Evolutionary conservation across 345 rosid species (phyloP), one percentile per base, ranked within the genome.

Genomic region (Eucalyptus guilfoylei): DNA sequence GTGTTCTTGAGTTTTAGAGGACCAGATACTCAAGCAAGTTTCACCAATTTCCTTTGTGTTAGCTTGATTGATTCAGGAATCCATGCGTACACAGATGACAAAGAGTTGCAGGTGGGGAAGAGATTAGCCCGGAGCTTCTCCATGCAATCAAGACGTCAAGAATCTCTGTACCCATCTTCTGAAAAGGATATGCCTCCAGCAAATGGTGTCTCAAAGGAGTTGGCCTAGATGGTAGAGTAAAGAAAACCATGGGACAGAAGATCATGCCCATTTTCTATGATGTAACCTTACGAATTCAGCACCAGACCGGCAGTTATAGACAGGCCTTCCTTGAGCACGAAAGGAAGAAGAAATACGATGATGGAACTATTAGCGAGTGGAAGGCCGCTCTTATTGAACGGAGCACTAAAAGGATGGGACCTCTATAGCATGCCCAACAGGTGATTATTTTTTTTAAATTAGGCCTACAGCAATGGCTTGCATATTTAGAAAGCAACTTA

Each of bases 51-150:
- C 58, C 26, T 52, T 52, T 52, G 21, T 19, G 2, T 3, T 9
- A 52, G 58, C 58, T 4, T 52, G 58, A 52, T 52, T 9, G 5
- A 52, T 19, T 3, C 11, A 10, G 58, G 58, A 52, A 52, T 52
- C 24, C 58, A 0, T 52, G 58, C 5, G 0, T 19, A 1, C 26
- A 52, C 0, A 52, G 58, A 52, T 52, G 58, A 52, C 5, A 2
- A 52, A 21, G 11, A 52, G 11, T 23, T 52, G 58, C 5, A 1
- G 4, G 4, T 8, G 58, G 58, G 58, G 58, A 52, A 52, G 58
- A 52, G 58, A 19, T 52, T 52, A 4, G 26, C 58, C 11, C 26
- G 2, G 26, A 52, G 26, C 26, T 52, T 52, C 58, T 52, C 26
- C 58, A 8, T 0, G 26, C 58, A 52, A 19, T 52, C 26, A 52